Base-by-base conservation (phyloP, 768 basidiomycete species). In the Rhodocollybia butyracea region DNA sequence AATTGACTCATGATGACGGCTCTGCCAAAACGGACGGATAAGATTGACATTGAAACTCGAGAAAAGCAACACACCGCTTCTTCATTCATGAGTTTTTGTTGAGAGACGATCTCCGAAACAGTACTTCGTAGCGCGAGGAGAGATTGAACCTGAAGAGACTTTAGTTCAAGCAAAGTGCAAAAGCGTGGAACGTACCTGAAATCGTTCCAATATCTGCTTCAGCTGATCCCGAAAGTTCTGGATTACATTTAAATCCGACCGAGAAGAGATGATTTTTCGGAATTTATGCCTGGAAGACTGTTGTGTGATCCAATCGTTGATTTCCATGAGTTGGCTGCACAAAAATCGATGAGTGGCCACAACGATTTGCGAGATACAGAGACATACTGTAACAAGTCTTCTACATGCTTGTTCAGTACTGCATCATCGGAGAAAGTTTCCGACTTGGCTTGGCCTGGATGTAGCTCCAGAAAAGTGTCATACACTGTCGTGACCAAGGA, bases 141-240 rank as follows among this genome's bases (percentile, higher is more conserved):
- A n/a, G 45, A 46, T 46, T 46, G 45, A 1, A 46, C 6, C 45
- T 46, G 27, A 19, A n/a, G 3, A 30, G 10, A 5, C 32, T 29
- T 27, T 5, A n/a, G 12, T 40, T 40, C 15, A 19, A 40, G 1
- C 19, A 12, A 15, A n/a, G 17, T 34, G 17, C 36, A 41, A 8
- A n/a, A 30, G 4, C 15, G 32, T 17, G 53, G 34, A 30, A 26
- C 34, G 19, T 38, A 27, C 36, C 46, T 38, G 46, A 10, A 48
- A 46, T 8, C 50, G 32, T 13, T 51, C 56, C 48, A 34, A 24
- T 7, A 34, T 41, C 8, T 22, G 48, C 3, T 51, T 51, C 11
- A 57, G 24, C 39, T 17, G 30, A 41, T 57, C 56, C n/a, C 47
- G 47, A 22, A 57, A 51, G 2, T 57, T 50, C 19, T 50, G 48